phyloP scores from a whole-genome alignment of 257 asterid genomes.

The Nicotiana knightiana region DNA sequence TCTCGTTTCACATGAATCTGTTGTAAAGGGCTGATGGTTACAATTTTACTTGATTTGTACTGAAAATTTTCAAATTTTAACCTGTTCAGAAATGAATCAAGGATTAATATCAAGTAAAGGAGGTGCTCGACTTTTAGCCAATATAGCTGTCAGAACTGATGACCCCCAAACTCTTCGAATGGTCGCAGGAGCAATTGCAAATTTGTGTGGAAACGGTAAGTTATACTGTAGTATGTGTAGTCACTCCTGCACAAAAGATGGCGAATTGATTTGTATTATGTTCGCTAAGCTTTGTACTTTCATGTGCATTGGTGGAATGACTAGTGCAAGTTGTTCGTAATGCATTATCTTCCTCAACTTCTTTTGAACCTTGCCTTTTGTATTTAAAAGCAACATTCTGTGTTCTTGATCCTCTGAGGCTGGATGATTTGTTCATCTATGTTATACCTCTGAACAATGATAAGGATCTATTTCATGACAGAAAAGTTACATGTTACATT shows the following conservation, averaged over 20 bases:
- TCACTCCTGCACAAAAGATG: not conserved
- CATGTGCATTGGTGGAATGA: not conserved
- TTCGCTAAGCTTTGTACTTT: not conserved
- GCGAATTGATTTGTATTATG: not conserved
- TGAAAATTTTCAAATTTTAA: not conserved
- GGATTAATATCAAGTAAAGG: conserved; percentile 64
- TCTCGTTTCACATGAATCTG: not conserved
- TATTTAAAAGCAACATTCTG: not conserved
- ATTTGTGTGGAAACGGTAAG: conserved; percentile 89
- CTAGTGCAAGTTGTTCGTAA: not conserved
- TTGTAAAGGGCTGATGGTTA: not conserved
- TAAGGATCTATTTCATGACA: conserved; percentile 22
- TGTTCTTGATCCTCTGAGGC: not conserved
- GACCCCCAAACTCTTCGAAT: conserved; percentile 88
- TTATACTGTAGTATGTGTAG: not conserved
- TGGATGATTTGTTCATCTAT: not conserved
- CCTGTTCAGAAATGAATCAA: conserved; percentile 64
- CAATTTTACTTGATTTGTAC: not conserved
- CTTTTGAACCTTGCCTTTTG: not conserved
- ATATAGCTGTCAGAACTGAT: conserved; percentile 56
- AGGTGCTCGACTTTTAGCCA: conserved; percentile 68
- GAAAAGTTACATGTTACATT: conserved; percentile 56
- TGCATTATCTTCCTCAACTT: not conserved
- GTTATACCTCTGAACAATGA: conserved; percentile 2
- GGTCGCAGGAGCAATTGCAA: conserved; percentile 97